Percentiles rank a stretch among this genome's conserved stretches.
Conservation (phyloP, 176 grass and related monocot species). For the Musa beccarii region DNA sequence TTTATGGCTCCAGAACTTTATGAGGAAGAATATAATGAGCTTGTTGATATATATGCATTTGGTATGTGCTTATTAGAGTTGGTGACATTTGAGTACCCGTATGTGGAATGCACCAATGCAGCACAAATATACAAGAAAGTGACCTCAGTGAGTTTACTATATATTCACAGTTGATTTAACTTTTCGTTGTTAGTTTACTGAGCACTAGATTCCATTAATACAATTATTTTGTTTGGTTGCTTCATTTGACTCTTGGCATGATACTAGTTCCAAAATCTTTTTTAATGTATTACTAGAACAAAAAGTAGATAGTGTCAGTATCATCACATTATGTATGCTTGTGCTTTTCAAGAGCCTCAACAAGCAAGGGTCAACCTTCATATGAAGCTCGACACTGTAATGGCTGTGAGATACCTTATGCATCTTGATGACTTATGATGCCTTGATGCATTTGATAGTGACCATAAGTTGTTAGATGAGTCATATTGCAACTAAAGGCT, state of each 20-base stretch:
- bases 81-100: slow-evolving; percentile 77
- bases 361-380: neutral
- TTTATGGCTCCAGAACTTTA: slow-evolving; percentile 86
- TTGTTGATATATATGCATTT: slow-evolving; percentile 74
- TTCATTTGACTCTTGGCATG: neutral
- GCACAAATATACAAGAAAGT: slow-evolving; percentile 83
- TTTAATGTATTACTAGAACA: neutral
- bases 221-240: neutral
- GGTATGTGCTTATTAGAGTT: slow-evolving; percentile 83
- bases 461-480: too few species aligned
- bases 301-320: neutral
- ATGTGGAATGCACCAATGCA: slow-evolving; percentile 71
- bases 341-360: neutral
- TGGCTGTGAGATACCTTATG: too few species aligned
- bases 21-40: slow-evolving; percentile 71
- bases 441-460: too few species aligned
- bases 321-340: neutral
- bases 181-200: neutral
- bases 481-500: too few species aligned
- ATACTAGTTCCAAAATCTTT: neutral
- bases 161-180: neutral
- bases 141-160: slow-evolving; percentile 36
- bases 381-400: too few species aligned
- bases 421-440: too few species aligned
- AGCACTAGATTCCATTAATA: neutral